Evolutionary conservation across 1,284 basidiomycete genomes (phyloP).

Genomic region (Anthracocystis panici-leucophaei): DNA sequence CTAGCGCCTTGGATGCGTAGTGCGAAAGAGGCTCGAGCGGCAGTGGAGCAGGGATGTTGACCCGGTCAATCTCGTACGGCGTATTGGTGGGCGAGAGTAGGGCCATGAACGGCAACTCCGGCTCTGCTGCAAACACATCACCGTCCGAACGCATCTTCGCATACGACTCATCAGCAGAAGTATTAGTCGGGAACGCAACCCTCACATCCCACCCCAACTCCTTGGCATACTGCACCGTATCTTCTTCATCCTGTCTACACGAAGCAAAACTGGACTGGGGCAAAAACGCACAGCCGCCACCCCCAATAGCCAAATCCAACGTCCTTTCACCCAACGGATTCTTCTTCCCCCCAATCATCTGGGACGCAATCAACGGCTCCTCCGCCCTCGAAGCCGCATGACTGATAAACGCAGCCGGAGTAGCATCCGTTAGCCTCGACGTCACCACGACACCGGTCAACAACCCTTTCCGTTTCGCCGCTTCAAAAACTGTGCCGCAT

Average conservation of each 20-base stretch:
- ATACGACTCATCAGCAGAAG: conserved; percentile 15
- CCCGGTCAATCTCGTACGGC: conserved; percentile 65
- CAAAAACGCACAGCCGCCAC: conserved; percentile 69
- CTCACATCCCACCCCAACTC: conserved; percentile 57
- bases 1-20: conserved; percentile 46
- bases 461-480: conserved; percentile 68
- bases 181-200: conserved; percentile 37
- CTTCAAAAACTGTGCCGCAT: conserved; percentile 70
- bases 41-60: conserved; percentile 47
- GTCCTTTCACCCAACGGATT: conserved; percentile 47
- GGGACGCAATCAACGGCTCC: conserved; percentile 51
- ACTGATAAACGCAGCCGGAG: conserved; percentile 70
- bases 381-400: conserved; percentile 63
- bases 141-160: not conserved
- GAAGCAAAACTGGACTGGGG: conserved; percentile 60
- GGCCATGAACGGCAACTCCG: conserved; percentile 55
- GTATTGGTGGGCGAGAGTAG: conserved; percentile 60
- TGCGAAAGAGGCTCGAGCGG: conserved; percentile 38
- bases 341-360: conserved; percentile 41
- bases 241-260: conserved; percentile 66
- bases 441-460: conserved; percentile 70
- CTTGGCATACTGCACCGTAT: conserved; percentile 60
- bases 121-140: conserved; percentile 18
- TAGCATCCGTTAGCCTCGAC: conserved; percentile 63
- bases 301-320: conserved; percentile 70